Percentiles rank a stretch among this genome's conserved stretches.
Conservation (phyloP, 1,284 basidiomycete species). For the Trichosporon asahii region DNA sequence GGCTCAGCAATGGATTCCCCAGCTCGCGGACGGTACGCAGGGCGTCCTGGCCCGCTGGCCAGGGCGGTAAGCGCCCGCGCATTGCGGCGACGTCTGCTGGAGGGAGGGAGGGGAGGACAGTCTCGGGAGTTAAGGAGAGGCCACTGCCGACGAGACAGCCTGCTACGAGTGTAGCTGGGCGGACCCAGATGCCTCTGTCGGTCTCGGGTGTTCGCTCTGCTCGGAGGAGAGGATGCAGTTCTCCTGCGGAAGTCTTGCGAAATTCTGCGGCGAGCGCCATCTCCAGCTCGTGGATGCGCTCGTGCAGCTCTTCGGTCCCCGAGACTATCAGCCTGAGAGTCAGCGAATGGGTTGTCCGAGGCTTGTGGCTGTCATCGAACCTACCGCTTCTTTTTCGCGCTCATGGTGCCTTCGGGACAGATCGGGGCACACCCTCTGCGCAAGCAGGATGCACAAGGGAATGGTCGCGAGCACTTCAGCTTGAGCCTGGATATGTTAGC, state of each 20-base stretch:
- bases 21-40: not conserved
- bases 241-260: not conserved
- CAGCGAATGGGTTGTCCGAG: not conserved
- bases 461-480: constrained; percentile 24
- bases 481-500: constrained; percentile 18
- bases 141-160: not conserved
- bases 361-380: too few relatives aligned
- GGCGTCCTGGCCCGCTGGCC: not conserved
- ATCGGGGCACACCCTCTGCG: constrained; percentile 35
- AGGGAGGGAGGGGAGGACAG: not conserved
- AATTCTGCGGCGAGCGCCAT: constrained; percentile 17
- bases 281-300: not conserved
- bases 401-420: constrained; percentile 22
- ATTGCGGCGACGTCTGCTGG: not conserved
- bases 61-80: not conserved
- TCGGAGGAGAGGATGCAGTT: not conserved
- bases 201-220: not conserved
- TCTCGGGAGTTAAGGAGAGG: not conserved
- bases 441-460: constrained; percentile 23
- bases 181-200: not conserved
- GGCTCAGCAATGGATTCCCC: not conserved
- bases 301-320: constrained; percentile 46
- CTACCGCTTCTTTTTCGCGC: constrained; percentile 33
- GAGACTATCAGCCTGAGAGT: constrained; percentile 17
- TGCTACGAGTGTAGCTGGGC: not conserved